phyloP scores from a whole-genome alignment of 495 filamentous ascomycete genomes.

The Aspergillus ellipticus region DNA sequence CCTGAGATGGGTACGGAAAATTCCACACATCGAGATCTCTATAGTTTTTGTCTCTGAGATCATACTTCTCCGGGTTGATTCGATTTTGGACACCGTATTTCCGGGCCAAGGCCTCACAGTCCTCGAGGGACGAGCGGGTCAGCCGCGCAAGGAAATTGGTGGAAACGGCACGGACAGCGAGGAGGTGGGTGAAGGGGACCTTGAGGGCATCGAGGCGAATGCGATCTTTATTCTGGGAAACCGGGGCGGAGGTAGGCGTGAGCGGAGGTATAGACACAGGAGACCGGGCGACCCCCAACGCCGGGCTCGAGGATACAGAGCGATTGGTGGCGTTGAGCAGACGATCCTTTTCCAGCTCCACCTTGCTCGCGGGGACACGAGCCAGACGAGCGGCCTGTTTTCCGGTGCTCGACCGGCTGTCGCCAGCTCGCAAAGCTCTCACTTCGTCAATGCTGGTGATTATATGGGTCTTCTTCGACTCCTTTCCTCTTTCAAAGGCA shows the following conservation, averaged over 20 bases:
- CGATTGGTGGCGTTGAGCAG: slow-evolving; percentile 45
- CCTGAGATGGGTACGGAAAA: slow-evolving; percentile 62
- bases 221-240: slow-evolving; percentile 50
- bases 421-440: slow-evolving; percentile 31
- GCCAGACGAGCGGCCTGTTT: slow-evolving; percentile 20
- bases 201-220: slow-evolving; percentile 51
- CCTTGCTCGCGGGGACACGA: slow-evolving; percentile 32
- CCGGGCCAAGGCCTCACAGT: slow-evolving; percentile 53
- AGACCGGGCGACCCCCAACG: slow-evolving; percentile 48
- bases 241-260: slow-evolving; percentile 46
- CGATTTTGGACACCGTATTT: slow-evolving; percentile 57
- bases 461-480: slow-evolving; percentile 49
- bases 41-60: slow-evolving; percentile 65
- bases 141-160: slow-evolving; percentile 54
- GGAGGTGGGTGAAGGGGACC: slow-evolving; percentile 65
- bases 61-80: slow-evolving; percentile 60
- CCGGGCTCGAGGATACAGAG: slow-evolving; percentile 63
- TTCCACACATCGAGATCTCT: slow-evolving; percentile 82
- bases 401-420: slow-evolving; percentile 23
- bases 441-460: slow-evolving; percentile 38
- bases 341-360: slow-evolving; percentile 44
- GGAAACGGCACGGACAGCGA: slow-evolving; percentile 60
- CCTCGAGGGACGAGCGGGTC: slow-evolving; percentile 52
- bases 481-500: slow-evolving; percentile 48
- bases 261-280: slow-evolving; percentile 33